Conservation (phyloP, 805 yeast species). For the Kodamaea restingae region DNA sequence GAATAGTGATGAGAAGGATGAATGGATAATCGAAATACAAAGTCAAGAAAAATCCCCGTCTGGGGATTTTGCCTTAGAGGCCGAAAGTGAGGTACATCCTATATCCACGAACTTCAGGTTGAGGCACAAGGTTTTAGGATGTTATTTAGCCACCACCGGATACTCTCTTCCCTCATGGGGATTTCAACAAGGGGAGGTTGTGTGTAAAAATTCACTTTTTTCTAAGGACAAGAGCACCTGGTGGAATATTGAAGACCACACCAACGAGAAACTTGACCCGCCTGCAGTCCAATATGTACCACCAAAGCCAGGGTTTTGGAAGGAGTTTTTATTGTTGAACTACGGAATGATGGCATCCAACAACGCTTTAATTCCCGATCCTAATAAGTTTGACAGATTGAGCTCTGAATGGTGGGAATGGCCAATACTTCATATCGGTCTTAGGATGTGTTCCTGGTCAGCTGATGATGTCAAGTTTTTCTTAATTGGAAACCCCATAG, state of each 20-base stretch:
- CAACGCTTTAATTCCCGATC: conserved; percentile 76
- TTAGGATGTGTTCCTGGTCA: conserved; percentile 77
- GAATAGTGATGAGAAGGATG: conserved; percentile 75
- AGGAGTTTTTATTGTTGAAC: conserved; percentile 68
- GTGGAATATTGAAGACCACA: conserved; percentile 80
- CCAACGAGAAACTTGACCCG: conserved; percentile 41
- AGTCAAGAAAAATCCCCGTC: conserved; percentile 48
- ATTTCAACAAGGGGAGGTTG: conserved; percentile 76
- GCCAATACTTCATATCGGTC: conserved; percentile 66
- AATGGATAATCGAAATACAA: conserved; percentile 86
- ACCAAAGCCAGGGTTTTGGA: conserved; percentile 48
- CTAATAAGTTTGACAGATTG: conserved; percentile 63
- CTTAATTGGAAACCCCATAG: conserved; percentile 70
- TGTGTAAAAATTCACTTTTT: conserved; percentile 54
- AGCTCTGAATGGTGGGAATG: conserved; percentile 83
- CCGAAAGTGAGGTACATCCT: conserved; percentile 57
- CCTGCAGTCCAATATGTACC: conserved; percentile 33
- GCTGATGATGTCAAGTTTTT: conserved; percentile 52
- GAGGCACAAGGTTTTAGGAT: conserved; percentile 57
- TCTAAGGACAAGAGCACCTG: conserved; percentile 59
- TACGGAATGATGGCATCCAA: conserved; percentile 82
- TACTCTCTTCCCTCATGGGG: conserved; percentile 76
- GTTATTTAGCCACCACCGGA: conserved; percentile 77
- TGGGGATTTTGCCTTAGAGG: conserved; percentile 44
- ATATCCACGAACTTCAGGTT: conserved; percentile 70